Conservation (phyloP, 768 basidiomycete species). For the Postia placenta region DNA sequence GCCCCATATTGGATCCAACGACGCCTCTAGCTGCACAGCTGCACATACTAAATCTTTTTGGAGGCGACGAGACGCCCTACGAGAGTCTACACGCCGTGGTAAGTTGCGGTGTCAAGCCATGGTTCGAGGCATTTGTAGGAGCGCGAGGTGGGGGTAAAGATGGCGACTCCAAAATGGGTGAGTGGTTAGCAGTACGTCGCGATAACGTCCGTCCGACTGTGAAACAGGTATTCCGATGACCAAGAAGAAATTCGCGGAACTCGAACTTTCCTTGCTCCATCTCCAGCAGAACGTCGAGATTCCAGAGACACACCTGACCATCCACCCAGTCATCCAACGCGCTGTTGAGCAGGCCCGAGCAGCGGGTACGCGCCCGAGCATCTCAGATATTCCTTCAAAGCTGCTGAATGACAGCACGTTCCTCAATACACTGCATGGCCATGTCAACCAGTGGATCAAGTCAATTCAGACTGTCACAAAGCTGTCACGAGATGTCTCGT, state of each 20-base stretch:
- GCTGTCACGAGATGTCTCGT: slow-evolving; percentile 86
- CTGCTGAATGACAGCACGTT: slow-evolving; percentile 84
- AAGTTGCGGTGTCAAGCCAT: slow-evolving; percentile 92
- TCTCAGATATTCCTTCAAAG: slow-evolving; percentile 66
- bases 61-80: slow-evolving; percentile 85
- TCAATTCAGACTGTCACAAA: slow-evolving; percentile 96
- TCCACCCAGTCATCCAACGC: slow-evolving; percentile 84
- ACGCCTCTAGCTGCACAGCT: slow-evolving; percentile 78
- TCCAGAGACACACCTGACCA: slow-evolving; percentile 88
- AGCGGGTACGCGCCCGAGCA: slow-evolving; percentile 57
- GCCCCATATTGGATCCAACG: slow-evolving; percentile 73
- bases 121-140: slow-evolving; percentile 97
- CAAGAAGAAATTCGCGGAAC: slow-evolving; percentile 98
- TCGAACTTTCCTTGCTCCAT: slow-evolving; percentile 89
- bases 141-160: slow-evolving; percentile 73
- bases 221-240: slow-evolving; percentile 84
- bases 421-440: slow-evolving; percentile 86
- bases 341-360: slow-evolving; percentile 75
- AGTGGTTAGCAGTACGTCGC: slow-evolving; percentile 7
- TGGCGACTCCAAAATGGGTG: slow-evolving; percentile 77
- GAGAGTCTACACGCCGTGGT: slow-evolving; percentile 94
- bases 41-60: slow-evolving; percentile 89
- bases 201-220: slow-evolving; percentile 4
- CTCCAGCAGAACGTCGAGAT: slow-evolving; percentile 99
- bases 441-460: slow-evolving; percentile 98